These are phyloP conservation scores for Ceratobasidium sp. DNA, from an alignment of 1,284 basidiomycete species.

Conservation along the genomic window DNA sequence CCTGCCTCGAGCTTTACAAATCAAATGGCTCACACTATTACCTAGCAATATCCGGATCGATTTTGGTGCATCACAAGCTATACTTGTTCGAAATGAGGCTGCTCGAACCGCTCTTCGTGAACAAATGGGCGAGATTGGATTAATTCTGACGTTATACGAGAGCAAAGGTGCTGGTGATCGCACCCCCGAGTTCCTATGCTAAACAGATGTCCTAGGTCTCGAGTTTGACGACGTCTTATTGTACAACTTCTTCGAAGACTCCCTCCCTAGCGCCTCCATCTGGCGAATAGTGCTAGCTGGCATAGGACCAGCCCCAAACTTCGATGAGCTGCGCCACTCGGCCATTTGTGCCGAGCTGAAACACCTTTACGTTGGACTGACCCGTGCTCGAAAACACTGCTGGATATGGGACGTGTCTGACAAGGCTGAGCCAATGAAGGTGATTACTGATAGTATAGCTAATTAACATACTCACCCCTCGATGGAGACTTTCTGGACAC, in stretches of 20 bases:
- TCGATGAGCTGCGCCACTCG: conserved; percentile 32
- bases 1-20: not conserved
- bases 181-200: not conserved
- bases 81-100: conserved; percentile 67
- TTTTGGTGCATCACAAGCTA: conserved; percentile 47
- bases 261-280: conserved; percentile 9
- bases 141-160: conserved; percentile 73
- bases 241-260: conserved; percentile 42
- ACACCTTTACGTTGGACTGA: conserved; percentile 40
- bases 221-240: conserved; percentile 42
- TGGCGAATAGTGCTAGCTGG: conserved; percentile 23
- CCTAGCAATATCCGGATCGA: conserved; percentile 30
- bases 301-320: conserved; percentile 14
- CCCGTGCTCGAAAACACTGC: conserved; percentile 38
- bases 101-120: conserved; percentile 58
- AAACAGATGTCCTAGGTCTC: conserved; percentile 28
- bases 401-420: conserved; percentile 40
- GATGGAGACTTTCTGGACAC: conserved; percentile 55
- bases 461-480: not conserved
- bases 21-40: not conserved
- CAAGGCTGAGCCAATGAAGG: conserved; percentile 35
- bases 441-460: not conserved
- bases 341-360: conserved; percentile 39
- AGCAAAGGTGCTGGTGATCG: conserved; percentile 69
- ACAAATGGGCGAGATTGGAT: conserved; percentile 66